Conservation (phyloP, 2,329 filamentous ascomycete genomes). For the Sporothrix schenckii region DNA sequence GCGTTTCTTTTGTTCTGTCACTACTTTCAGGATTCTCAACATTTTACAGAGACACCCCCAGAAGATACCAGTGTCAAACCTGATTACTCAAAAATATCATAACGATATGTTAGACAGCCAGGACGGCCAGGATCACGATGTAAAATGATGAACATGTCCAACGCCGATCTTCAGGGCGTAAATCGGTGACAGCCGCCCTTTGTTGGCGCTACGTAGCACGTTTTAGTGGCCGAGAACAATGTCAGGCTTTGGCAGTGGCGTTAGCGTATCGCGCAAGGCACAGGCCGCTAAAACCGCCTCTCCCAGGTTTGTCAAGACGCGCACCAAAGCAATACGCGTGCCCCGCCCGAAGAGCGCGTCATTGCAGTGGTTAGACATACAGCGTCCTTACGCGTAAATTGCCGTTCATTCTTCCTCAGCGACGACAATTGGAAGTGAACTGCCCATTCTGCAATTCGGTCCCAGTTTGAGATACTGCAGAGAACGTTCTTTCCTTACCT, state of each 20-base stretch:
- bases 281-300: neutral
- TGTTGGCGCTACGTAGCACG: slow-evolving; percentile 16
- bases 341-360: slow-evolving; percentile 16
- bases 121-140: neutral
- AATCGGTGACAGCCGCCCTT: slow-evolving; percentile 17
- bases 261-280: slow-evolving; percentile 13
- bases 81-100: neutral
- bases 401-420: neutral
- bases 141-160: neutral
- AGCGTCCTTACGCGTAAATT: slow-evolving; percentile 22
- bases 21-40: neutral
- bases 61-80: neutral
- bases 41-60: neutral
- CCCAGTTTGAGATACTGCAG: neutral
- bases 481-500: neutral
- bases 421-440: neutral
- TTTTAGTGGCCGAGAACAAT: slow-evolving; percentile 11
- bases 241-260: neutral
- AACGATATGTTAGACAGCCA: neutral
- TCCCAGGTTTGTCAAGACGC: slow-evolving; percentile 8
- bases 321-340: slow-evolving; percentile 1
- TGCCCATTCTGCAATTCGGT: slow-evolving; percentile 6
- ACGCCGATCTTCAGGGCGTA: slow-evolving; percentile 7
- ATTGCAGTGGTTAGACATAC: neutral
- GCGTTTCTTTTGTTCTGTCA: too few relatives aligned